Evolutionary conservation across 176 grass and related monocot genomes (phyloP), one percentile per base, ranked within the genome.

Genomic region (Zea luxurians): DNA sequence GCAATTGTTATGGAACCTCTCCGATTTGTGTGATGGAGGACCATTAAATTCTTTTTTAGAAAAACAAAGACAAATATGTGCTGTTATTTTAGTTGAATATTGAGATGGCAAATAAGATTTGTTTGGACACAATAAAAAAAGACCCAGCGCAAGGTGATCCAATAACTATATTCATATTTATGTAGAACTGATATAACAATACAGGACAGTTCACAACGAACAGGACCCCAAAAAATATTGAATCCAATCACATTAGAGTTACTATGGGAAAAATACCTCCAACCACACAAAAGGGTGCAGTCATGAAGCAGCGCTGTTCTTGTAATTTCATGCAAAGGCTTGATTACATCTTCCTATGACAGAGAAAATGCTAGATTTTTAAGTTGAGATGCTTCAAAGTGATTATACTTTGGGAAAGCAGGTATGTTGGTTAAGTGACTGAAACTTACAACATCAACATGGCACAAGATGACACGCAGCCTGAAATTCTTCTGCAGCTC

Each of bases 281-380:
- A 94, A 59, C 89, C 96, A 21, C 96, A 94, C 60, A 98, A 81
- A n/a, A 98, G 83, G 6, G 96, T 94, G 87, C 96, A 98, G 43
- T 98, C 92, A 86, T 98, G 96, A 52, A 98, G 88, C 48, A 98
- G 78, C 53, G 92, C 49, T 55, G 92, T 98, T 79, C 88, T 92
- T 76, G 92, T 98, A 75, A 98, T 80, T 89, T 98, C 96, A 63
- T 92, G 89, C 84, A 98, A 89, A 69, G 96, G 92, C 59, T 98
- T 98, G 63, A 87, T 70, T 16, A 94, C 92, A 92, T 98, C 96
- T 92, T 98, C 96, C 96, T 94, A 84, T 34, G 21, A 78, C 13
- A 46, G 41, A 46, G 27, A 61, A 21, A 46, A 64, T 36, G 58
- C 47, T 64, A 77, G 58, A 77, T 34, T 60, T 42, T 9, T 70